These are phyloP conservation scores for Pisolithus orientalis DNA, from an alignment of 768 basidiomycete species.

Conservation along the genomic window DNA sequence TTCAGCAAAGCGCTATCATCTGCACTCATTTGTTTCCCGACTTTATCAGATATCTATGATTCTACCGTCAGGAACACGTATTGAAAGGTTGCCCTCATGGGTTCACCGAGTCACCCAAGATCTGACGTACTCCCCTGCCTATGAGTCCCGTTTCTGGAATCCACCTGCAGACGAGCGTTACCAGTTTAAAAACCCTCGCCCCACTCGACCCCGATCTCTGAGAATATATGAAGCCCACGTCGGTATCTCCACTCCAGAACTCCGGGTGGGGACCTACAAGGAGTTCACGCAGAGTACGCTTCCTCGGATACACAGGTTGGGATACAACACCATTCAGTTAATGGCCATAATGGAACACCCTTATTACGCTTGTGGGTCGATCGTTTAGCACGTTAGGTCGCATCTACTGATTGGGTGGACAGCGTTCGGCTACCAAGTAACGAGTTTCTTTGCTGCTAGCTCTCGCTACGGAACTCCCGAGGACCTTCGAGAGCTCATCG, in stretches of 20 bases:
- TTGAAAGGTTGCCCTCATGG: slow-evolving; percentile 94
- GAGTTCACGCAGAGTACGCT: slow-evolving; percentile 86
- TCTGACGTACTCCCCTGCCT: slow-evolving; percentile 78
- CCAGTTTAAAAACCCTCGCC: slow-evolving; percentile 73
- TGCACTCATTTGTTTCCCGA: neutral
- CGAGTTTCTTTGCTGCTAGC: slow-evolving; percentile 93
- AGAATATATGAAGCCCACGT: slow-evolving; percentile 98
- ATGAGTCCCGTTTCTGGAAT: slow-evolving; percentile 99
- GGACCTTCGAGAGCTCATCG: slow-evolving; percentile 91
- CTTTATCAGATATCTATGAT: slow-evolving; percentile 83
- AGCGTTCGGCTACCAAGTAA: slow-evolving; percentile 99
- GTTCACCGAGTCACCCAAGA: slow-evolving; percentile 95
- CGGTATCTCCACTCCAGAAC: slow-evolving; percentile 88
- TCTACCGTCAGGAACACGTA: slow-evolving; percentile 64
- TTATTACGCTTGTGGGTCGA: slow-evolving; percentile 85
- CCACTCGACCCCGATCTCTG: slow-evolving; percentile 55
- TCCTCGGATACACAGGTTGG: slow-evolving; percentile 83
- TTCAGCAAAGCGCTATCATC: neutral
- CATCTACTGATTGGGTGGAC: slow-evolving; percentile 1
- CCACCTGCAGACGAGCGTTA: slow-evolving; percentile 70
- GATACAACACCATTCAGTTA: slow-evolving; percentile 95
- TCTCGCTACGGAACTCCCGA: slow-evolving; percentile 96
- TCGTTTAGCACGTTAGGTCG: neutral
- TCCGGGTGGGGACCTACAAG: slow-evolving; percentile 88
- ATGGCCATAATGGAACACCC: slow-evolving; percentile 99